phyloP scores from a whole-genome alignment of 371 early-diverging fungal species.

The Zychaea mexicana region DNA sequence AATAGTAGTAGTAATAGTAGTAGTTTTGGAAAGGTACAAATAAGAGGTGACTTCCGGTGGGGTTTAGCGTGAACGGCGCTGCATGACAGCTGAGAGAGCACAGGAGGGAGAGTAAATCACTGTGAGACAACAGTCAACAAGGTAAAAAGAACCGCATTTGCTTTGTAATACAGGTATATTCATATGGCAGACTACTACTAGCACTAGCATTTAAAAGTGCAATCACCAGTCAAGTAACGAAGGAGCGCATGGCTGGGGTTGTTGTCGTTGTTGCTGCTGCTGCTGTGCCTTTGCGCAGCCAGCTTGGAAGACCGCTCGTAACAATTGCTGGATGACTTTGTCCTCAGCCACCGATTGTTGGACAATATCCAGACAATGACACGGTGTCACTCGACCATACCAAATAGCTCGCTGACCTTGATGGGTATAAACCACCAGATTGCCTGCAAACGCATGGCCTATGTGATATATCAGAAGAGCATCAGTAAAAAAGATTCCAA shows the following conservation, averaged over 20 bases:
- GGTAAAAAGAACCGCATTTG: too few relatives aligned
- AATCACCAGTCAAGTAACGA: background rate
- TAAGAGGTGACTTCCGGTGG: too few relatives aligned
- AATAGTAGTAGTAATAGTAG: too few relatives aligned
- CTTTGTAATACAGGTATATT: too few relatives aligned
- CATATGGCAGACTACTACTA: background rate
- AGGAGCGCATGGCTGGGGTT: background rate
- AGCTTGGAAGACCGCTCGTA: constrained; percentile 39
- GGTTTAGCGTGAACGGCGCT: too few relatives aligned
- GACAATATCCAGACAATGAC: constrained; percentile 37
- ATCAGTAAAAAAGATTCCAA: background rate
- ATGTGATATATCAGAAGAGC: background rate
- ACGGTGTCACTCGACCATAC: constrained; percentile 47
- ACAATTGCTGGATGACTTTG: constrained; percentile 31
- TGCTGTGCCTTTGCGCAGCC: constrained; percentile 7
- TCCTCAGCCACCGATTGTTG: constrained; percentile 30
- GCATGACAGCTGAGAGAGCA: too few relatives aligned
- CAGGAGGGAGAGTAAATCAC: too few relatives aligned
- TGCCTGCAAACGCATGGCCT: constrained; percentile 47
- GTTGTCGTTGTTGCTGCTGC: background rate
- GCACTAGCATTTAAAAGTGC: background rate
- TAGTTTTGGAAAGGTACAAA: too few relatives aligned
- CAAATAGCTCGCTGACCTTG: constrained; percentile 42
- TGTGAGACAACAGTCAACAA: too few relatives aligned
- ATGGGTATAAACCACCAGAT: constrained; percentile 39